Conservation (phyloP, 805 yeast genomes). For the Cyberlindnera maritima region DNA sequence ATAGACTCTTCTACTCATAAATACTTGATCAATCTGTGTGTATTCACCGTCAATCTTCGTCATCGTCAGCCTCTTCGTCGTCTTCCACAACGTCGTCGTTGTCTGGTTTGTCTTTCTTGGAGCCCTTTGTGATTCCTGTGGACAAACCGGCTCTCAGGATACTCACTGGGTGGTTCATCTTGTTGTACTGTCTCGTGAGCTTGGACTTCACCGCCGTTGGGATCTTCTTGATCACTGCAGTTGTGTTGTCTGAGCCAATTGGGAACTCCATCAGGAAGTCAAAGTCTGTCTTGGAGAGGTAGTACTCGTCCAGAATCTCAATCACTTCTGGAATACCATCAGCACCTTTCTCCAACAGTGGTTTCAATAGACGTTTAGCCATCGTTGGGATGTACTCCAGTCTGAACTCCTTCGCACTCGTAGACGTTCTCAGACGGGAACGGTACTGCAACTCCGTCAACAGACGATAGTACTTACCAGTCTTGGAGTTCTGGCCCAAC, state of each 20-base stretch:
- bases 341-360: slow-evolving; percentile 52
- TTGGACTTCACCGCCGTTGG: slow-evolving; percentile 79
- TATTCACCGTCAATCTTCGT: slow-evolving; percentile 2
- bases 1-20: not conserved
- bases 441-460: slow-evolving; percentile 89
- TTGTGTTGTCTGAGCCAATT: slow-evolving; percentile 57
- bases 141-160: slow-evolving; percentile 13
- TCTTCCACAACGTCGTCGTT: slow-evolving; percentile 25
- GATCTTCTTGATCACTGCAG: slow-evolving; percentile 51
- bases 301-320: slow-evolving; percentile 78
- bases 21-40: not conserved
- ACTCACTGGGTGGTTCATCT: slow-evolving; percentile 73
- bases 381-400: slow-evolving; percentile 71
- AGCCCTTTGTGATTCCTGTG: slow-evolving; percentile 10
- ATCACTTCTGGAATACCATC: slow-evolving; percentile 69
- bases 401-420: slow-evolving; percentile 72
- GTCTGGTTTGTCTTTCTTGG: slow-evolving; percentile 10
- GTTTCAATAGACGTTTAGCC: slow-evolving; percentile 52
- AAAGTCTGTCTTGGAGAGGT: slow-evolving; percentile 88
- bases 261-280: slow-evolving; percentile 82
- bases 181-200: slow-evolving; percentile 83
- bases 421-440: slow-evolving; percentile 73
- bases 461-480: slow-evolving; percentile 70
- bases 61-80: slow-evolving; percentile 14
- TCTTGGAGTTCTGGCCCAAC: slow-evolving; percentile 88